Evolutionary conservation across 2,329 filamentous ascomycete genomes (phyloP), one percentile per base, ranked within the genome.

Genomic region (Penicillium sp.): DNA sequence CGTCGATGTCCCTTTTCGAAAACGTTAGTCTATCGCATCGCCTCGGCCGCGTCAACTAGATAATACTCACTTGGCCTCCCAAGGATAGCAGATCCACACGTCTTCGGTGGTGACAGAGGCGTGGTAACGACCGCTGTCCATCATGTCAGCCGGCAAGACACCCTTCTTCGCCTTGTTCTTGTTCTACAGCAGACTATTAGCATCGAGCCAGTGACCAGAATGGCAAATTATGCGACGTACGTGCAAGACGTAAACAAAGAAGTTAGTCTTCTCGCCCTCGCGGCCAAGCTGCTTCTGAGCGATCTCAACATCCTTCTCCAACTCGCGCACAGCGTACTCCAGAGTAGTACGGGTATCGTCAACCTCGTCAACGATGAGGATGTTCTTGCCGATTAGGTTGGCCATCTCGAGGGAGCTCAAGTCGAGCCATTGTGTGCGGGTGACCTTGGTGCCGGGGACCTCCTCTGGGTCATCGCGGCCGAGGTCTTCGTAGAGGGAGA

Each of bases 141-240:
- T 79, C 83, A 97, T 90, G 34, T 90, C 85, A 18, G 83, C 68
- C 10, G 94, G 92, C 51, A 99, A 80, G 18, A 76, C 76, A 49
- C 94, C 94, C 82, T 96, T 96, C 86, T 99, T 99, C 50, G 78
- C 60, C 83, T 99, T 97, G 76, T 96, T 85, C 85, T 99, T 99
- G 82, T 99, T 99, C 86, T 90, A 63, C 56, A 49, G 15, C 36
- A 42, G 21, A 36, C 16, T 4, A 28, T 42, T 21, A 42, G 59
- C 23, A 58, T 52, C n/a, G 34, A 42, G 3, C 9, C 15, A 4
- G n/a, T 23, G 36, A 5, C 41, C 23, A 42, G 21, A 9, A 23
- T 8, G 2, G 41, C 9, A 23, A 13, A 9, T 2, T 42, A 39
- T 33, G 45, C 21, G 12, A 82, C 85, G 65, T 77, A 90, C 88